Base-by-base conservation (phyloP, 2,329 filamentous ascomycete species). In the Colletotrichum orchidophilum region DNA sequence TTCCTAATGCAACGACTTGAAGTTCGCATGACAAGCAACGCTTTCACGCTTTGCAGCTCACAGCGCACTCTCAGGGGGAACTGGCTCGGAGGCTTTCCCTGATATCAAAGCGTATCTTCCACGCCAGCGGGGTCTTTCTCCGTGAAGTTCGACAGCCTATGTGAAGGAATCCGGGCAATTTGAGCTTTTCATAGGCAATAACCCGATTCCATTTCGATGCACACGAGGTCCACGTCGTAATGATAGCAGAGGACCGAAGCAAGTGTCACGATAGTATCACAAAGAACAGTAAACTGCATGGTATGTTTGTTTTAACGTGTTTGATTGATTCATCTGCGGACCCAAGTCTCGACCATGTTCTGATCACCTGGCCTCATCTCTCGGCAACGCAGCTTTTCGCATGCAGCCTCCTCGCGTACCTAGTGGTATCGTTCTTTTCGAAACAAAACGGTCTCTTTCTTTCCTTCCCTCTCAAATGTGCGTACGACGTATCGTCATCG, bases 391-490 rank as follows among this genome's bases (percentile, higher is more conserved):
- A 59, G 66, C 50, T 15, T 31, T 24, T 42, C 59, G 33, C 64
- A 42, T 31, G 55, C 55, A 66, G 67, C 52, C 35, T 52, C 35
- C 35, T n/a, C 54, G 57, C 39, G 12, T 58, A 67, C 52, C 39
- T 26, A 52, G 57, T 67, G 68, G 63, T 71, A 71, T 67, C 52
- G 39, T 66, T 39, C 31, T 5, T 62, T 29, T 26, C n/a, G 13
- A 26, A 33, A 50, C 26, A 46, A 39, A 54, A 24, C 8, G 33
- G 46, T 18, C 4, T 13, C 21, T 26, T 29, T 21, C n/a, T 18
- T 3, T 15, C n/a, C n/a, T n/a, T n/a, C n/a, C n/a, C 18, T n/a
- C 31, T 29, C 42, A 31, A 27, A n/a, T 50, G 3, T 26, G 53
- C 58, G 31, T 31, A 3, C 58, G 46, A 69, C 65, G 8, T 67